These are phyloP conservation scores for Aquanectria penicillioides DNA, from an alignment of 2,329 filamentous ascomycete species.

Conservation along the genomic window DNA sequence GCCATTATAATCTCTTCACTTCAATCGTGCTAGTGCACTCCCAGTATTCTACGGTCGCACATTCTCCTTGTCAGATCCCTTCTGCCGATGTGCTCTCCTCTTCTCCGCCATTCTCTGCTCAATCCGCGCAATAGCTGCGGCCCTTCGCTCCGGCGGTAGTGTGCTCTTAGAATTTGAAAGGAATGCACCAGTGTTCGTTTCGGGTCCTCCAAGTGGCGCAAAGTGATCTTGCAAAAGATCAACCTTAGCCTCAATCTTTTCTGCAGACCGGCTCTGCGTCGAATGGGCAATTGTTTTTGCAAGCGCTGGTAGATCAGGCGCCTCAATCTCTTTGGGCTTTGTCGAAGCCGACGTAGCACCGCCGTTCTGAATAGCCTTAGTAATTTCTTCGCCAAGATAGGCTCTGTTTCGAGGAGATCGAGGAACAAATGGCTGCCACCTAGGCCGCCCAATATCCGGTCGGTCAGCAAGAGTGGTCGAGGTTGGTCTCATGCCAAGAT, in stretches of 20 bases:
- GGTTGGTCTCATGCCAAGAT: constrained; percentile 23
- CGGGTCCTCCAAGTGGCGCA: constrained; percentile 55
- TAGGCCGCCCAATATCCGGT: constrained; percentile 46
- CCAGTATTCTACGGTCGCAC: constrained; percentile 48
- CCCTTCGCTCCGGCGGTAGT: constrained; percentile 61
- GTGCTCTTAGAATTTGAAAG: constrained; percentile 53
- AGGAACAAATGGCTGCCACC: constrained; percentile 55
- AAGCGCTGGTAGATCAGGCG: constrained; percentile 42
- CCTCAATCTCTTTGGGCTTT: constrained; percentile 36
- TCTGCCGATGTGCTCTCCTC: constrained; percentile 48
- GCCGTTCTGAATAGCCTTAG: constrained; percentile 44
- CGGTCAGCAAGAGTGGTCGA: constrained; percentile 35
- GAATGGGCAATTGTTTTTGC: constrained; percentile 36
- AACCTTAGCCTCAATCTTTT: constrained; percentile 48
- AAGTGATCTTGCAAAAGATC: constrained; percentile 59
- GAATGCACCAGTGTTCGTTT: constrained; percentile 45
- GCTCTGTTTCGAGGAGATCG: constrained; percentile 51
- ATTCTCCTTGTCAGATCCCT: constrained; percentile 62
- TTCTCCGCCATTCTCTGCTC: constrained; percentile 65
- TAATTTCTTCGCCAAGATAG: constrained; percentile 48
- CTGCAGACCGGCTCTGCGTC: constrained; percentile 20
- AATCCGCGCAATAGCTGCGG: constrained; percentile 65
- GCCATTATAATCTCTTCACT: neutral
- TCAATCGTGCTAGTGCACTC: constrained; percentile 11
- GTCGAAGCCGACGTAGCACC: constrained; percentile 36